Conservation (phyloP, 805 yeast species). For the Priceomyces castillae region DNA sequence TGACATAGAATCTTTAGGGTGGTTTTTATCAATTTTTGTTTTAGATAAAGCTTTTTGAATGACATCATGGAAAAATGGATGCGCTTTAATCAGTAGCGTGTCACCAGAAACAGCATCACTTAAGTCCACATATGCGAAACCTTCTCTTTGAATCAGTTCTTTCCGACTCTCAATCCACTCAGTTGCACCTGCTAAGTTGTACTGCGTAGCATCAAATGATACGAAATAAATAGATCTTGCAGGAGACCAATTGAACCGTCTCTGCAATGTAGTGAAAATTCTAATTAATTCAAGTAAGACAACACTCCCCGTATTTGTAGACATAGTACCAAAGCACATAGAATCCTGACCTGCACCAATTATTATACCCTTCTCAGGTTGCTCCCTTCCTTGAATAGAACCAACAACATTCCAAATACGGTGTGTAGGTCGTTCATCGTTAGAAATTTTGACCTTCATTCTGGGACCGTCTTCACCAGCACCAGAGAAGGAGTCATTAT, state of each 20-base stretch:
- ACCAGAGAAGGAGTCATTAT: slow-evolving; percentile 29
- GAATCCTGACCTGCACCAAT: slow-evolving; percentile 86
- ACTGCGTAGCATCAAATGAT: slow-evolving; percentile 80
- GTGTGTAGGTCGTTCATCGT: slow-evolving; percentile 53
- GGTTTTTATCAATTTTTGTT: slow-evolving; percentile 14
- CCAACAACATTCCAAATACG: slow-evolving; percentile 78
- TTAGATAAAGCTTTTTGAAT: slow-evolving; percentile 41
- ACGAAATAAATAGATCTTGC: slow-evolving; percentile 76
- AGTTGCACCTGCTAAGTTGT: slow-evolving; percentile 80
- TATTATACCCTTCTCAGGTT: slow-evolving; percentile 64
- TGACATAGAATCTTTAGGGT: slow-evolving; percentile 8
- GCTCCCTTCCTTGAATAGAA: slow-evolving; percentile 76
- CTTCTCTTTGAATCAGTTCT: slow-evolving; percentile 55
- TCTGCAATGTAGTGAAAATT: slow-evolving; percentile 60
- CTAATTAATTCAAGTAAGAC: slow-evolving; percentile 69
- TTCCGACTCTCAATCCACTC: slow-evolving; percentile 64
- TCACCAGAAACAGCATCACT: slow-evolving; percentile 61
- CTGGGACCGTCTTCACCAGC: slow-evolving; percentile 11
- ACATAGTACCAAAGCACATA: slow-evolving; percentile 67
- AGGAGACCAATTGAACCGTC: slow-evolving; percentile 75
- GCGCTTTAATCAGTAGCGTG: slow-evolving; percentile 52
- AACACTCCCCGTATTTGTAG: slow-evolving; percentile 73
- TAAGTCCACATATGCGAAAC: slow-evolving; percentile 70
- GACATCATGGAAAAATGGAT: slow-evolving; percentile 59
- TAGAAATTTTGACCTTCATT: slow-evolving; percentile 28